Evolutionary conservation across 2,329 filamentous ascomycete genomes (phyloP).

Genomic region (Neofusicoccum sp.): DNA sequence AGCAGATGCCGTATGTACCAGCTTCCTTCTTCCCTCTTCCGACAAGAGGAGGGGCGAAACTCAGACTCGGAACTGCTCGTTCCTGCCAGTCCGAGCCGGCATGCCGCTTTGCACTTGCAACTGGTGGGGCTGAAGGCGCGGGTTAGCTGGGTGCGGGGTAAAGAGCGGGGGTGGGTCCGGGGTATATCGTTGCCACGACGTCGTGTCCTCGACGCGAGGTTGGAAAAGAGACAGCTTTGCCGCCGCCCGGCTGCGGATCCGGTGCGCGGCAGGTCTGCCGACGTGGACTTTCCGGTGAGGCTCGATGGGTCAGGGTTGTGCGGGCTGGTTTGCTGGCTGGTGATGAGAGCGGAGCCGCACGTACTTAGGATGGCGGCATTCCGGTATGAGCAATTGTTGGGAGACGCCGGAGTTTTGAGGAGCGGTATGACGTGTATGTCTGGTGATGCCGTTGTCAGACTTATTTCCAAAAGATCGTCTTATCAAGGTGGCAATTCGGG

Average conservation of each 20-base stretch:
- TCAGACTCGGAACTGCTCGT: neutral
- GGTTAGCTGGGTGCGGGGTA: neutral
- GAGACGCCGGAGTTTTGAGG: neutral
- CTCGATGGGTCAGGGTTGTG: too few species aligned
- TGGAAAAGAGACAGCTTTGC: too few species aligned
- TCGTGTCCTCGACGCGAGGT: too few species aligned
- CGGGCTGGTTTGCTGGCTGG: too few species aligned
- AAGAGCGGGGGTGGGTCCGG: slow-evolving; percentile 13
- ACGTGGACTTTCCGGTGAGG: too few species aligned
- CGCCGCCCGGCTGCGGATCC: too few species aligned
- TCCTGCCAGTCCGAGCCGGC: neutral
- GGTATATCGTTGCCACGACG: neutral
- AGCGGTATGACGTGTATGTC: neutral
- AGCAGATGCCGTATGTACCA: too few species aligned
- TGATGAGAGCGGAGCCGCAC: slow-evolving; percentile 1
- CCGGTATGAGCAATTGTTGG: neutral
- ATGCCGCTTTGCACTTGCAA: neutral
- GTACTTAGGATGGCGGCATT: too few species aligned
- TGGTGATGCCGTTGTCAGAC: neutral
- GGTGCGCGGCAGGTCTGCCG: too few species aligned
- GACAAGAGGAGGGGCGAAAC: neutral
- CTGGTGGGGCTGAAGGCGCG: neutral
- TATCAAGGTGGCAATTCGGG: too few species aligned
- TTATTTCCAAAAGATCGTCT: neutral
- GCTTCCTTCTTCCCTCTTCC: too few species aligned